Evolutionary conservation across 2,329 filamentous ascomycete genomes (phyloP).

Genomic region (Stemphylium lycopersici): DNA sequence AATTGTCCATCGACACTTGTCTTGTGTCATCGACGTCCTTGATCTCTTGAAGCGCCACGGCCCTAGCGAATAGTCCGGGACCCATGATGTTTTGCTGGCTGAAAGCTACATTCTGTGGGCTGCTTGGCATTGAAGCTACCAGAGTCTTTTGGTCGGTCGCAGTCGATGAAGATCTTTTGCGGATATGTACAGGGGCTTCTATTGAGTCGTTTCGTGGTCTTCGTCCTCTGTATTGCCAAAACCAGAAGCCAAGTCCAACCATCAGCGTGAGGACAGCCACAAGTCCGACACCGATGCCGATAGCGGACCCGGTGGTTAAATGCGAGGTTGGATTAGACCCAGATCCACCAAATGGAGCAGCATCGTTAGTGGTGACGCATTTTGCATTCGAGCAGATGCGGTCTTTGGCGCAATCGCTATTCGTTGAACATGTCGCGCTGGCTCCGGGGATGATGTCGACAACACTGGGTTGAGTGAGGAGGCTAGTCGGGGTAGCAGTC

Average conservation of each 20-base stretch:
- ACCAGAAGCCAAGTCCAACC: constrained; percentile 29
- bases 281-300: constrained; percentile 38
- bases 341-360: constrained; percentile 28
- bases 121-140: constrained; percentile 33
- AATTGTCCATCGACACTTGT: constrained; percentile 3
- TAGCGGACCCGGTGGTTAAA: constrained; percentile 28
- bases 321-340: constrained; percentile 21
- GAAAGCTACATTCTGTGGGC: constrained; percentile 28
- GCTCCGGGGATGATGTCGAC: constrained; percentile 10
- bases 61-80: constrained; percentile 21
- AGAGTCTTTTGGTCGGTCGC: constrained; percentile 34
- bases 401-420: constrained; percentile 34
- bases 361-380: constrained; percentile 26
- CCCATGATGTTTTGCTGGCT: constrained; percentile 12
- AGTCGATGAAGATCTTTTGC: constrained; percentile 24
- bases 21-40: constrained; percentile 9
- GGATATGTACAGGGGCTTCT: constrained; percentile 17
- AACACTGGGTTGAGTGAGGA: not conserved
- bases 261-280: constrained; percentile 27
- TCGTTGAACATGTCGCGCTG: constrained; percentile 26
- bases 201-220: constrained; percentile 18
- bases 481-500: not conserved
- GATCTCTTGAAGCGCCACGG: constrained; percentile 8
- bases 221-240: constrained; percentile 26
- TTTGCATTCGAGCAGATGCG: constrained; percentile 29